Evolutionary conservation across 495 filamentous ascomycete species (phyloP), one percentile per base, ranked within the genome.

Genomic region (Lentithecium fluviatile): DNA sequence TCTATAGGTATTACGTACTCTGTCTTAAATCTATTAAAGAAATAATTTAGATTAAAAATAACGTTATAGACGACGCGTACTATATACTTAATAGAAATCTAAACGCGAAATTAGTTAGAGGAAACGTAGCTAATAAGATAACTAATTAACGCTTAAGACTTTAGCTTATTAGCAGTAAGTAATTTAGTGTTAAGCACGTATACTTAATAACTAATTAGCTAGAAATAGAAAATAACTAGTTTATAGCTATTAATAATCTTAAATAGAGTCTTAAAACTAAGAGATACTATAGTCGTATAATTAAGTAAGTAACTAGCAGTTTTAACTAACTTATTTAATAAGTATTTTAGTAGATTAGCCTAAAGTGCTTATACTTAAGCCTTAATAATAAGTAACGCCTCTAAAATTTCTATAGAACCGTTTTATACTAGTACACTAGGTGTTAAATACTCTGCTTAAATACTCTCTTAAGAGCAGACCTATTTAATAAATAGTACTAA

Each of bases 61-160:
- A 66, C 45, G 37, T 62, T 52, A 34, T 52, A 37, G 15, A 45
- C 43, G 6, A 21, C 5, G 13, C 62, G 25, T 17, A 66, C 52
- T 42, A 29, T 4, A 1, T 48, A 45, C 23, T 34, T 8, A 6
- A 26, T 45, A 8, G 51, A 59, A 8, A 66, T 29, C 62, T 47
- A 66, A 23, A 66, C 51, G 8, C 46, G 6, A 34, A 43, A 66
- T 3, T 62, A 57, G 36, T 63, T 66, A 8, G 59, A 48, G n/a
- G 50, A 32, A 23, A 62, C 42, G 21, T 56, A 62, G 7, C 62
- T 49, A 51, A 66, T 43, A 1, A 66, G 59, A 7, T 62, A 38
- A 3, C 59, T 57, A 49, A 66, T 57, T 7, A 50, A n/a, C 10
- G 59, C 58, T 54, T 52, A 29, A 2, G 24, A 47, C 37, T 48